Percentiles rank a stretch among this genome's conserved stretches.
Conservation (phyloP, 1,284 basidiomycete species). For the Papiliotrema laurentii region DNA sequence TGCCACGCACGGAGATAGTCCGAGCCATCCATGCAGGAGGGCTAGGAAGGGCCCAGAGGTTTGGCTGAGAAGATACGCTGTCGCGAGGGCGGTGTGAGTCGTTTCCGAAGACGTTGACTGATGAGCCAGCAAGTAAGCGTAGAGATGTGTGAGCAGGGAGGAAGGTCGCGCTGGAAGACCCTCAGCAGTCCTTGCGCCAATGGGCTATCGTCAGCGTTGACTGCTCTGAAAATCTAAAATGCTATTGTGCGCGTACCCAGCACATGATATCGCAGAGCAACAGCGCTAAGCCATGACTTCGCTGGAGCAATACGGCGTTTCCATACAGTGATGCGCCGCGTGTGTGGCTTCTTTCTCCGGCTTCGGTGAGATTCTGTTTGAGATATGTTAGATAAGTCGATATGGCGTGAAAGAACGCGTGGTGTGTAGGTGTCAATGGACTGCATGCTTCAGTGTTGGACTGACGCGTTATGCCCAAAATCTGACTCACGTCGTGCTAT, state of each 20-base stretch:
- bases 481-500: conserved; percentile 23
- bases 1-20: conserved; percentile 18
- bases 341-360: conserved; percentile 11
- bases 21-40: conserved; percentile 40
- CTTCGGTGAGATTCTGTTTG: conserved; percentile 23
- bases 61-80: conserved; percentile 34
- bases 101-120: conserved; percentile 17
- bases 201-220: not conserved
- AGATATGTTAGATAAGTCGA: conserved; percentile 36
- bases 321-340: conserved; percentile 16
- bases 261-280: conserved; percentile 27
- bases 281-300: conserved; percentile 22
- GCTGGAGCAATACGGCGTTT: conserved; percentile 11
- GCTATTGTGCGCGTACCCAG: conserved; percentile 2
- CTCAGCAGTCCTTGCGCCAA: not conserved
- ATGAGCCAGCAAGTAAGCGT: conserved; percentile 29
- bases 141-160: conserved; percentile 31
- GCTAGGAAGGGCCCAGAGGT: conserved; percentile 28
- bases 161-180: conserved; percentile 30
- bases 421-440: conserved; percentile 40
- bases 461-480: not conserved
- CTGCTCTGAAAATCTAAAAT: not conserved
- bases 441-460: conserved; percentile 12
- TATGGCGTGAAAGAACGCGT: conserved; percentile 37
- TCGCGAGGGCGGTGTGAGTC: conserved; percentile 12